A percentile compares a stretch with the other conserved stretches of the same genome.
phyloP scores from a whole-genome alignment of 2,329 filamentous ascomycete genomes.

The Colletotrichum lentis region DNA sequence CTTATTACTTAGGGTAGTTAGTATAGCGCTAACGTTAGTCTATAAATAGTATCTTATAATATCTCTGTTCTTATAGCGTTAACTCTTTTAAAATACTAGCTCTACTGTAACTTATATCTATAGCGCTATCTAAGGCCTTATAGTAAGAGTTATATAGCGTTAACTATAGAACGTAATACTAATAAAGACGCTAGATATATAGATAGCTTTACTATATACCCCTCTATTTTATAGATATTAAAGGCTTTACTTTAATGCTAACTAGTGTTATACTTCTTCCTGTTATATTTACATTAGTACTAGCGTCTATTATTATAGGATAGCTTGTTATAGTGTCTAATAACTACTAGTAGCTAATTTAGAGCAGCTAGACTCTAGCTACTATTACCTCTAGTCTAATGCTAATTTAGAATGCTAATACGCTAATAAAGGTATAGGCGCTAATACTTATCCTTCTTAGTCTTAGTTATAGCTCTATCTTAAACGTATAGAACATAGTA shows the following conservation, averaged over 20 bases:
- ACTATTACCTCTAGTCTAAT: constrained; percentile 28
- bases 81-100: too few species aligned
- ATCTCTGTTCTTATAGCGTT: too few species aligned
- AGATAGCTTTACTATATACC: too few species aligned
- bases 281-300: constrained; percentile 34
- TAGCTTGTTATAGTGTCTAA: constrained; percentile 36
- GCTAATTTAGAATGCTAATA: constrained; percentile 27
- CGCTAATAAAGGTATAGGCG: constrained; percentile 23
- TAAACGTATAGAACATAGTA: too few species aligned
- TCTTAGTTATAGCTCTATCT: too few species aligned
- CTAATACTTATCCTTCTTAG: constrained; percentile 23
- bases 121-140: not conserved
- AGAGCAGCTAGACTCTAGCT: constrained; percentile 37
- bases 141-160: not conserved
- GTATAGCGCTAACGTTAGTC: not conserved
- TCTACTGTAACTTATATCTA: too few species aligned
- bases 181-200: not conserved
- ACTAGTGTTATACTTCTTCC: constrained; percentile 39
- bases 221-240: too few species aligned
- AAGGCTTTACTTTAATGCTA: constrained; percentile 29
- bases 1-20: not conserved
- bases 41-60: constrained; percentile 2
- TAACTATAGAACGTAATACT: not conserved
- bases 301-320: constrained; percentile 37
- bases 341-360: constrained; percentile 38